Percentiles rank a stretch among this genome's conserved stretches.
Evolutionary conservation across 306 rosid genomes (phyloP).

Genomic region (Comarum palustre): DNA sequence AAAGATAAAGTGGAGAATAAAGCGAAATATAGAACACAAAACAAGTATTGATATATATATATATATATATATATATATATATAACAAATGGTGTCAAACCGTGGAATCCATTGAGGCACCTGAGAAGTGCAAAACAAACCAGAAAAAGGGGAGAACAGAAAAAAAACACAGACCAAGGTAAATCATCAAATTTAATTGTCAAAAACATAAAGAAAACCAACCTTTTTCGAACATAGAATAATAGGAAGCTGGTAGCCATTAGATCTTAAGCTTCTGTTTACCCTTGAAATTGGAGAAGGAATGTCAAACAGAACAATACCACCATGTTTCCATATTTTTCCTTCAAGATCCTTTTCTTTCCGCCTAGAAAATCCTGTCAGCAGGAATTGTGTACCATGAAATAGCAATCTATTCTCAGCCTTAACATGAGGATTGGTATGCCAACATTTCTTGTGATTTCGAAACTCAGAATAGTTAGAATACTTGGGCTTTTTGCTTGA

Average conservation of each 20-base stretch:
- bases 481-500: conserved; percentile 35
- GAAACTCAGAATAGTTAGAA: conserved; percentile 34
- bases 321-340: conserved; percentile 62
- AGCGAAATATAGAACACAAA: background rate
- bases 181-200: background rate
- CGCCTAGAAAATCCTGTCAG: conserved; percentile 72
- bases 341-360: conserved; percentile 55
- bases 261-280: conserved; percentile 41
- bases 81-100: background rate
- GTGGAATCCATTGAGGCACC: background rate
- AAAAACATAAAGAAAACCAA: conserved; percentile 24
- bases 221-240: conserved; percentile 69
- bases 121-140: background rate
- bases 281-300: conserved; percentile 56
- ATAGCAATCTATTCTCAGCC: conserved; percentile 42
- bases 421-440: conserved; percentile 30
- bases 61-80: too few species aligned
- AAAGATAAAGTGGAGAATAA: background rate
- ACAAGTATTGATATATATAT: background rate
- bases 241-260: conserved; percentile 49
- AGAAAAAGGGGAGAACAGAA: background rate
- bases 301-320: conserved; percentile 65
- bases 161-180: background rate
- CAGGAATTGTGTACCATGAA: conserved; percentile 70
- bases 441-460: conserved; percentile 30